Evolutionary conservation across 2,329 filamentous ascomycete species (phyloP), one percentile per base, ranked within the genome.

Genomic region (Exophiala calicioides): DNA sequence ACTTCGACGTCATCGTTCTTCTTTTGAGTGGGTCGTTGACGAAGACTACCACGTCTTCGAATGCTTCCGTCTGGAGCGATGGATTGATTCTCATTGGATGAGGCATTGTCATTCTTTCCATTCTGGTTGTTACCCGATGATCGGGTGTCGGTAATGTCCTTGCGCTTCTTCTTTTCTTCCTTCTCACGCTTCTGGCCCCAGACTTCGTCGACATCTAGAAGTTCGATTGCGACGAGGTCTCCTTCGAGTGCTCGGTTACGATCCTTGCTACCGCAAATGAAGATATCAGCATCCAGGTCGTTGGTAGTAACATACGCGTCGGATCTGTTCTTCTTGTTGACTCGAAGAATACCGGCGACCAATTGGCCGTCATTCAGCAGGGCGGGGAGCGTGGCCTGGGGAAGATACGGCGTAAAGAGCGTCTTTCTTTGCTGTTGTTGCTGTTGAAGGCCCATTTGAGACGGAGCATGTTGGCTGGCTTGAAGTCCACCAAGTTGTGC

Each of bases 1-100:
- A 98, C 93, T 69, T 98, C 93, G 19, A 98, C 93, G 67, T 98
- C 93, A 59, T 98, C 93, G 56, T 98, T 98, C 81, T 98, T 98
- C 83, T 98, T 98, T 72, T 98, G 93, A 0, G 91, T 97, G 6
- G 93, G 93, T 43, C 93, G 86, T 74, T 97, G 93, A 63, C 93
- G 86, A 59, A 98, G 80, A 79, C 91, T 97, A 58, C 93, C 93
- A 63, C 93, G 88, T 58, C 93, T 83, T 60, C 91, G 88, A 56
- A 98, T 84, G 51, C 90, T 88, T 62, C 90, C 90, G 61, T 96
- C 91, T 44, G 77, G 74, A 42, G 77, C 77, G 55, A 76, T 68
- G 49, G 75, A 71, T 59, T 79, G 78, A 49, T 84, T 80, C 43
- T 86, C 84, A 50, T 79, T 79, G 59, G 78, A 81, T 31, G 74